Percentiles rank a stretch among this genome's conserved stretches.
Conservation (phyloP, 2,329 filamentous ascomycete species). For the Exophiala sideris region DNA sequence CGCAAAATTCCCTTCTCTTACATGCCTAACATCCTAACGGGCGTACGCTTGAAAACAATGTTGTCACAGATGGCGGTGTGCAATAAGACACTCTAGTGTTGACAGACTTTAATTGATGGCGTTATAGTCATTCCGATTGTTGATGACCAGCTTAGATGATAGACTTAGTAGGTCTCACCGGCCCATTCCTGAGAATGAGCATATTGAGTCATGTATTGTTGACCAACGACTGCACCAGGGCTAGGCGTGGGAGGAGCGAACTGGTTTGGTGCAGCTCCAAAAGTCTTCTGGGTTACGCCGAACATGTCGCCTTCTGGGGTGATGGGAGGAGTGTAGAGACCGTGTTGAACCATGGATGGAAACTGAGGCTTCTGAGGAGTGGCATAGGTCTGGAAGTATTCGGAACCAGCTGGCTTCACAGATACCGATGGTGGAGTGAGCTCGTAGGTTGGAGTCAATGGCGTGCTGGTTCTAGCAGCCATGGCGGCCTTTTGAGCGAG, state of each 20-base stretch:
- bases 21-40: too few relatives aligned
- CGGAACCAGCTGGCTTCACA: conserved; percentile 10
- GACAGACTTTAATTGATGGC: conserved; percentile 9
- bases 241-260: conserved; percentile 27
- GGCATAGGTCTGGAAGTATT: conserved; percentile 25
- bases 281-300: conserved; percentile 35
- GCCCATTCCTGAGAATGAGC: conserved; percentile 15
- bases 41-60: too few relatives aligned
- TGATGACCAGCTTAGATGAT: too few relatives aligned
- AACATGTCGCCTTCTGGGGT: conserved; percentile 41
- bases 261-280: conserved; percentile 28
- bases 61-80: too few relatives aligned
- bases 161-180: conserved; percentile 12
- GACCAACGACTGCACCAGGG: conserved; percentile 11
- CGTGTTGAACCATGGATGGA: conserved; percentile 31
- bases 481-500: conserved; percentile 61
- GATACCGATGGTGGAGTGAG: conserved; percentile 36
- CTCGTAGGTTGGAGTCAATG: conserved; percentile 26
- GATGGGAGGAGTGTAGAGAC: conserved; percentile 48
- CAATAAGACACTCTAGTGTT: neutral
- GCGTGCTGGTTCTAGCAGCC: conserved; percentile 36
- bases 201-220: conserved; percentile 21
- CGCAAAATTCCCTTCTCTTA: neutral
- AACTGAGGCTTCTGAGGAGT: conserved; percentile 29
- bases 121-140: too few relatives aligned